Evolutionary conservation across 441 rosid species (phyloP), one percentile per base, ranked within the genome.

Genomic region (Theobroma grandiflorum): DNA sequence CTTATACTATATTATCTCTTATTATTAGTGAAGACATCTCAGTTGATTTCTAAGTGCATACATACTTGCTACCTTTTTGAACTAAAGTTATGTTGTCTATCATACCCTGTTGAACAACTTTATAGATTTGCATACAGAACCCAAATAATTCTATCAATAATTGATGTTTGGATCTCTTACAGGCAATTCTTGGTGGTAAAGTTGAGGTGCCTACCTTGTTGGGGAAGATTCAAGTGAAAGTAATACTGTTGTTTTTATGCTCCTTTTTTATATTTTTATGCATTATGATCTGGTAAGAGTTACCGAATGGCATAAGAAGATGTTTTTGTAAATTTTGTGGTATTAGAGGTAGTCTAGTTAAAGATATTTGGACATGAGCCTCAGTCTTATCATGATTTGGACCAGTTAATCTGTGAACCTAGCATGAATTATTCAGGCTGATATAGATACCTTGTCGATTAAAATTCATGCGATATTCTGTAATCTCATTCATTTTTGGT

Each of bases 131-230:
- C 35, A 55, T 11, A 73, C 12, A 40, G 20, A 20, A 57, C 20
- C 64, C 20, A 73, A 40, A 57, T 73, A 38, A 50, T 73, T 76
- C 67, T 80, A 8, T 57, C 22, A 14, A 73, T 66, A 43, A 66
- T 63, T 80, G 33, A 43, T 43, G 37, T 81, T 81, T 84, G n/a
- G 43, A 72, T 64, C 69, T 85, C 78, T 80, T 79, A 73, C 93
- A 96, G 98, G 99, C 98, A 67, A 91, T 94, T 87, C 91, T 96
- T 58, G 99, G 99, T 40, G 98, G 95, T 82, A 86, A 85, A 76
- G 82, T 94, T 81, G 94, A 91, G 80, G 96, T 96, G 82, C 98
- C 99, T 45, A 93, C 98, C 71, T 83, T 96, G 78, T 86, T 89
- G 2, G 98, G 98, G 87, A 90, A 85, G 81, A 86, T 76, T 53